Base-by-base conservation (phyloP, 192 early-diverging fungal genomes). In the Ambispora gerdemannii region DNA sequence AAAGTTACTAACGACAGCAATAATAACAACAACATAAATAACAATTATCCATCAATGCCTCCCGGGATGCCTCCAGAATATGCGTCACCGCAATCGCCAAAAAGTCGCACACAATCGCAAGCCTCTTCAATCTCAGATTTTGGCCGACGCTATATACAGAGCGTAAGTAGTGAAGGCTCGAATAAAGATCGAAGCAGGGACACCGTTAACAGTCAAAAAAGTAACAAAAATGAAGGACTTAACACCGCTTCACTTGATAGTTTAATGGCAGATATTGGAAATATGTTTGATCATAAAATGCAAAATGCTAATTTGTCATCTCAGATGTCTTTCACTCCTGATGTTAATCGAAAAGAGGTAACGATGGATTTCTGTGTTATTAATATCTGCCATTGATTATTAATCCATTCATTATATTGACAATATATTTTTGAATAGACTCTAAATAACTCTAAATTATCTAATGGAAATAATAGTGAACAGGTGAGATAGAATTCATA, bases 261-360 rank as follows among this genome's bases (percentile, higher is more conserved):
- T 60, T 74, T 92, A 30, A 92, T 92, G 90, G 87, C 88, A 3
- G 90, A 91, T 70, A 73, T 92, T 20, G 89, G 87, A 2, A 81
- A 79, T 51, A 88, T 91, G 80, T 77, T 62, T 67, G 65, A 50
- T 63, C 66, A 31, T 51, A 70, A 43, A 27, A 28, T 20, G 67
- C 30, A 33, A 55, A 53, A 53, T n/a, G 35, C 32, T 7, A 75
- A 75, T 25, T 32, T 31, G 1, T 52, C 59, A 43, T 35, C 25
- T 2, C 35, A 66, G 27, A 70, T 55, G 17, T 17, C 75, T 36
- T 51, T 61, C 53, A 27, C 33, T 10, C 11, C 67, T 11, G 67
- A 51, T 36, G 65, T 56, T 63, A 67, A 68, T 22, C 69, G 69
- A 17, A 67, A 72, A 31, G 64, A 76, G 19, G 56, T 67, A 47